Conservation (phyloP, 345 rosid species). For the Gossypium longicalyx region DNA sequence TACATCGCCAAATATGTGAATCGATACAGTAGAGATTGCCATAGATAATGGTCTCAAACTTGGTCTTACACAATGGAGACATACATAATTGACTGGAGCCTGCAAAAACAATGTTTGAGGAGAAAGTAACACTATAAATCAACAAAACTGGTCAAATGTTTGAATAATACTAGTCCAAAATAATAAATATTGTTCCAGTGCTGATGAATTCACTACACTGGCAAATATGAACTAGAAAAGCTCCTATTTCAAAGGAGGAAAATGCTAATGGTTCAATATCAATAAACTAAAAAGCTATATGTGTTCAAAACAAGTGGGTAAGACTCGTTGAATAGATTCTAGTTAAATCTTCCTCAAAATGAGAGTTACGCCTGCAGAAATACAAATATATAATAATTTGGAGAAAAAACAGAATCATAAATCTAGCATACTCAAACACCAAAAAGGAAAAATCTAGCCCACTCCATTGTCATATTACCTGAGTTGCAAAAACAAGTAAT, state of each 20-base stretch:
- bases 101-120: conserved; percentile 21
- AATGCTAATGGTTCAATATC: neutral
- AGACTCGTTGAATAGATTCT: neutral
- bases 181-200: neutral
- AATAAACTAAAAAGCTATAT: neutral
- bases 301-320: conserved; percentile 6
- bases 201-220: neutral
- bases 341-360: neutral
- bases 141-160: conserved; percentile 4
- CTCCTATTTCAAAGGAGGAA: neutral
- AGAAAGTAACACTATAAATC: neutral
- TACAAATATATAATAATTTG: neutral
- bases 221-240: neutral
- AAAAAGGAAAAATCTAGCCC: neutral
- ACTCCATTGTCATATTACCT: conserved; percentile 44
- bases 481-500: conserved; percentile 85
- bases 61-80: conserved; percentile 89
- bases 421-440: neutral
- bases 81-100: conserved; percentile 94
- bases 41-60: conserved; percentile 90
- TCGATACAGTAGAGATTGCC: conserved; percentile 89
- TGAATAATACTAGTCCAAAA: neutral
- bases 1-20: conserved; percentile 93
- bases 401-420: conserved; percentile 2
- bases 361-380: neutral